Percentiles rank a stretch among this genome's conserved stretches.
Evolutionary conservation across 208 protist species (phyloP).

Genomic region (Naegleria fowleri): DNA sequence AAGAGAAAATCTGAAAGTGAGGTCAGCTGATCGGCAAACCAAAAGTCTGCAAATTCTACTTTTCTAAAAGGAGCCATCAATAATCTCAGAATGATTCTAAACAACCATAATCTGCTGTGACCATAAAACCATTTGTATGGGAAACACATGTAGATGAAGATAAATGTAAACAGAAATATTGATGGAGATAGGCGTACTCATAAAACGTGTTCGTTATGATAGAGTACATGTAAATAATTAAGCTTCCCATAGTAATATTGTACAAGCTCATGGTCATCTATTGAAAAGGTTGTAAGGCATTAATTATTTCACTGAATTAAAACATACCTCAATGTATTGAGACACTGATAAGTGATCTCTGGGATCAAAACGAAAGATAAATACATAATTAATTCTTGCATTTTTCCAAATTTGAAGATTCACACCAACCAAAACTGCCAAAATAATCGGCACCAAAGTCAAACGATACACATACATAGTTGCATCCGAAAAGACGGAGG

Average conservation of each 20-base stretch:
- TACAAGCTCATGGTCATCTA: neutral
- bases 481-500: neutral
- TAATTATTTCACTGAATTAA: neutral
- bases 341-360: slow-evolving; percentile 22
- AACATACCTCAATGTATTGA: slow-evolving; percentile 22
- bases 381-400: slow-evolving; percentile 44
- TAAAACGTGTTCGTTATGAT: slow-evolving; percentile 35
- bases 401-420: slow-evolving; percentile 46
- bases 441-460: slow-evolving; percentile 34
- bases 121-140: slow-evolving; percentile 33
- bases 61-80: slow-evolving; percentile 39
- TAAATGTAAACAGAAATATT: slow-evolving; percentile 28
- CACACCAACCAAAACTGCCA: slow-evolving; percentile 36
- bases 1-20: slow-evolving; percentile 41
- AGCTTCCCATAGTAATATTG: neutral
- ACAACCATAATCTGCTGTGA: slow-evolving; percentile 29
- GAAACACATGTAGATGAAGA: slow-evolving; percentile 29
- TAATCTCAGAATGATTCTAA: slow-evolving; percentile 34
- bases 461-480: slow-evolving; percentile 35
- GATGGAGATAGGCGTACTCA: slow-evolving; percentile 27
- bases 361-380: slow-evolving; percentile 43
- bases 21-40: slow-evolving; percentile 49
- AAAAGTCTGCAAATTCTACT: slow-evolving; percentile 54
- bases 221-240: slow-evolving; percentile 16
- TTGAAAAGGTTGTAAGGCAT: neutral